phyloP scores from a whole-genome alignment of 768 basidiomycete species.

The Macrocybe gigantea region DNA sequence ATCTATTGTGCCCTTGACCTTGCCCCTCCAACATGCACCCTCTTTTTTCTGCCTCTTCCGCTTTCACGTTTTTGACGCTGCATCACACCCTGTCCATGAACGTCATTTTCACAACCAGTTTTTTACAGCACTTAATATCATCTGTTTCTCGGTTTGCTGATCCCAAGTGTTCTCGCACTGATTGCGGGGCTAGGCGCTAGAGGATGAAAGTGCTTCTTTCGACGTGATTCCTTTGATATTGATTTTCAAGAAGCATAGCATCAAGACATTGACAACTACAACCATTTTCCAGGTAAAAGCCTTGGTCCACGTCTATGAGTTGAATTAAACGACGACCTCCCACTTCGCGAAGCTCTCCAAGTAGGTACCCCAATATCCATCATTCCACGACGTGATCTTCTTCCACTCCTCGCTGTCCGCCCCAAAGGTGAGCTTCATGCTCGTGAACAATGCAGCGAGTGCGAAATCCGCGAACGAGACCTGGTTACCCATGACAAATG shows the following conservation, averaged over 20 bases:
- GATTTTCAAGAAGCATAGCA: too few species aligned
- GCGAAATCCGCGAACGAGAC: constrained; percentile 6
- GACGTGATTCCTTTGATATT: too few species aligned
- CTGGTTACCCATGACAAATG: constrained; percentile 3
- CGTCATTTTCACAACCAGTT: neutral
- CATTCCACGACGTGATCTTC: constrained; percentile 1
- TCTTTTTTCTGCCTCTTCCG: neutral
- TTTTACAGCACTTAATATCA: too few species aligned
- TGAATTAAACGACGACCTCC: too few species aligned
- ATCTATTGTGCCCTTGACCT: neutral
- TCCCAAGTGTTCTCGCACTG: neutral
- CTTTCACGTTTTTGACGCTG: too few species aligned
- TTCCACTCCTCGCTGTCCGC: constrained; percentile 1
- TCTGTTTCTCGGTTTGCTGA: too few species aligned
- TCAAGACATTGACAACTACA: too few species aligned
- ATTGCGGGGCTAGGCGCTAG: neutral
- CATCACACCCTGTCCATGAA: too few species aligned
- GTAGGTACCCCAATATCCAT: neutral
- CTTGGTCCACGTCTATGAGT: too few species aligned
- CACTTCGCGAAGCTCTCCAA: neutral
- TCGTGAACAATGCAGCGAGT: neutral
- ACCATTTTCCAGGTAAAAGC: too few species aligned
- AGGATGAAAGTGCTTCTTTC: neutral
- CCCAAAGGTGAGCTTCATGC: neutral
- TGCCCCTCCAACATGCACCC: neutral